phyloP scores from a whole-genome alignment of 495 filamentous ascomycete species.

The Xanthoparmelia taractica region DNA sequence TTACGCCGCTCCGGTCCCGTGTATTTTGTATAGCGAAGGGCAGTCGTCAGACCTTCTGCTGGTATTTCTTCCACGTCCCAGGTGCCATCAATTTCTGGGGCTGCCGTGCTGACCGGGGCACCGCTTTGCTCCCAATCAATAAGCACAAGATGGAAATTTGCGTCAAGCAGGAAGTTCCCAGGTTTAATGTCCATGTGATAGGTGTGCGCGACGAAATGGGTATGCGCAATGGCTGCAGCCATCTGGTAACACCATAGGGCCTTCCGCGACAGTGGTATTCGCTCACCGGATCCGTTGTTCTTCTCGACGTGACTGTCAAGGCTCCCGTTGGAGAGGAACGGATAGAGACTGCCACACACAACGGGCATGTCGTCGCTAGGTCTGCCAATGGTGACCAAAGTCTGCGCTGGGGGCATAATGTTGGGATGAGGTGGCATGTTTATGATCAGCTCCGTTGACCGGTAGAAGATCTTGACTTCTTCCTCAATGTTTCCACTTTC shows the following conservation, averaged over 20 bases:
- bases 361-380: neutral
- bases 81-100: constrained; percentile 24
- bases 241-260: constrained; percentile 24
- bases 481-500: constrained; percentile 1
- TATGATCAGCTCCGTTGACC: neutral
- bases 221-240: constrained; percentile 21
- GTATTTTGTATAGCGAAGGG: constrained; percentile 4
- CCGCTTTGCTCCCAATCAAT: constrained; percentile 28
- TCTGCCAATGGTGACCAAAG: constrained; percentile 8
- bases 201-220: constrained; percentile 19
- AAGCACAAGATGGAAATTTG: constrained; percentile 23
- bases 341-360: constrained; percentile 13
- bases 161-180: constrained; percentile 28
- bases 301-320: constrained; percentile 4
- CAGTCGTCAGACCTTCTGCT: neutral
- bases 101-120: constrained; percentile 19
- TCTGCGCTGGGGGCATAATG: constrained; percentile 8
- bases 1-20: constrained; percentile 5
- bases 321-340: constrained; percentile 6
- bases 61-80: constrained; percentile 23
- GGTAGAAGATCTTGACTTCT: constrained; percentile 2
- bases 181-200: constrained; percentile 28
- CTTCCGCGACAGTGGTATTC: constrained; percentile 14
- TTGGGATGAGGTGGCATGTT: constrained; percentile 2
- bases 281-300: constrained; percentile 5